Conservation (phyloP, 306 rosid species). For the Cucumis melo region DNA sequence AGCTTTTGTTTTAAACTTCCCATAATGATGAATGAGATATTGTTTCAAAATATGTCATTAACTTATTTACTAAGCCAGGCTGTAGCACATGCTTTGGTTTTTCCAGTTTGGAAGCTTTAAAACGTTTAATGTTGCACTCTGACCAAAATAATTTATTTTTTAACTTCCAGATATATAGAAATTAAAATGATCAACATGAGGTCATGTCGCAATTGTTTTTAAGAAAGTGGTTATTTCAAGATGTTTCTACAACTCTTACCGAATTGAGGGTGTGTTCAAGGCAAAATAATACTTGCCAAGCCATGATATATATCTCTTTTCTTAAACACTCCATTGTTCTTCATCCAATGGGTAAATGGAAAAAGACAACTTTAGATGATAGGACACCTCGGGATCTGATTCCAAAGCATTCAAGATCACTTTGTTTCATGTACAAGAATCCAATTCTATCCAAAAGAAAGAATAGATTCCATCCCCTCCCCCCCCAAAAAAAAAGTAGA, state of each 20-base stretch:
- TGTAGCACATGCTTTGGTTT: background rate
- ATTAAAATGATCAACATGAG: too few relatives aligned
- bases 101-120: background rate
- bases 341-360: background rate
- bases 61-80: background rate
- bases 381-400: background rate
- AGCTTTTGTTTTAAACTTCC: background rate
- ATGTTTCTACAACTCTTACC: background rate
- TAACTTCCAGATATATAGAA: too few relatives aligned
- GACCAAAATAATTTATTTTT: too few relatives aligned
- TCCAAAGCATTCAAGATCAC: background rate
- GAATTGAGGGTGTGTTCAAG: background rate
- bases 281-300: background rate
- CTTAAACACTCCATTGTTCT: too few relatives aligned
- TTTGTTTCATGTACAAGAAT: background rate
- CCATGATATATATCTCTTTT: too few relatives aligned
- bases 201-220: too few relatives aligned
- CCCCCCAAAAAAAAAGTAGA: background rate
- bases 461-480: background rate
- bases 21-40: background rate
- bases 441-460: conserved; percentile 1
- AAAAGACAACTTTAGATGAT: background rate
- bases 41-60: background rate
- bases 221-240: too few relatives aligned
- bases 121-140: too few relatives aligned